Percentiles rank a stretch among this genome's conserved stretches.
These are phyloP conservation scores for Pyrenophora seminiperda DNA, from an alignment of 2,329 filamentous ascomycete genomes.

Conservation along the genomic window DNA sequence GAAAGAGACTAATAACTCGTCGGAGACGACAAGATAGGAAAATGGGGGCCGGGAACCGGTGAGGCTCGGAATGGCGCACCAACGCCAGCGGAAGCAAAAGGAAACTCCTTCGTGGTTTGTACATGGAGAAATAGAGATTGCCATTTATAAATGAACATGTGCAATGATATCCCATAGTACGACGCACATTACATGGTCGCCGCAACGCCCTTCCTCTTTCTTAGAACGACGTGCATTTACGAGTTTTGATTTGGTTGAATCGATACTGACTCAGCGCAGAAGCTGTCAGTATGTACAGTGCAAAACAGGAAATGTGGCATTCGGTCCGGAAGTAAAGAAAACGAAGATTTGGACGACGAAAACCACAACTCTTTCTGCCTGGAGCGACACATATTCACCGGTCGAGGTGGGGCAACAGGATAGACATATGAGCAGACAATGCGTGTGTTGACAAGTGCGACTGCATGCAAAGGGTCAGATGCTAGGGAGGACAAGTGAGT, in stretches of 20 bases:
- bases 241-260: no score
- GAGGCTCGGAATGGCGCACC: slow-evolving; percentile 17
- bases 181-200: no score
- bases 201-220: no score
- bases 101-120: not conserved
- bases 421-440: slow-evolving; percentile 10
- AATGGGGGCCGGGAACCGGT: slow-evolving; percentile 34
- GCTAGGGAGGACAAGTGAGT: slow-evolving; percentile 15
- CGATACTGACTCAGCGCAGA: slow-evolving; percentile 9
- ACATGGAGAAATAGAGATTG: no score
- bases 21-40: slow-evolving; percentile 21
- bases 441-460: slow-evolving; percentile 12
- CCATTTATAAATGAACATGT: no score
- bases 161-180: no score
- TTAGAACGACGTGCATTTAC: no score
- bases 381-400: slow-evolving; percentile 36
- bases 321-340: slow-evolving; percentile 15
- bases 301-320: slow-evolving; percentile 18
- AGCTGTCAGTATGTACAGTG: slow-evolving; percentile 14
- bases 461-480: slow-evolving; percentile 33
- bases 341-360: slow-evolving; percentile 7
- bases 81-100: slow-evolving; percentile 12
- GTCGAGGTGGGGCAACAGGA: slow-evolving; percentile 36
- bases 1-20: slow-evolving; percentile 4
- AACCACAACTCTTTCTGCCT: slow-evolving; percentile 39